Evolutionary conservation across 805 yeast species (phyloP), one percentile per base, ranked within the genome.

Genomic region (Nakazawaea ishiwadae): DNA sequence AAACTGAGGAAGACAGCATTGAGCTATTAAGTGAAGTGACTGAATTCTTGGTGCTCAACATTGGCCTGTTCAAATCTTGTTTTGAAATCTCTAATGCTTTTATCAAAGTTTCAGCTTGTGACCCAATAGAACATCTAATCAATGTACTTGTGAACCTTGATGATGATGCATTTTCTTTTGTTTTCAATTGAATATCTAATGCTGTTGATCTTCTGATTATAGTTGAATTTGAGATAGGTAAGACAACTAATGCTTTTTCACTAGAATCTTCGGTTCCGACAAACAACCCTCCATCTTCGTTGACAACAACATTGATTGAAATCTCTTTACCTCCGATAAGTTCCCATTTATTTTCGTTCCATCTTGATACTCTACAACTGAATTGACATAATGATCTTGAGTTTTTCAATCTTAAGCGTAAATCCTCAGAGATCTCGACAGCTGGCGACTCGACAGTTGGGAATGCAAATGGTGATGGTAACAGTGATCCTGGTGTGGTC

Each of bases 291-390:
- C 35, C 30, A 23, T 34, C 29, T 16, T 35, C 42, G n/a, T 31
- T 26, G 29, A 44, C 15, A 18, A 38, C 17, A 12, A 47, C 44
- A 6, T 26, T 26, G 18, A 35, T 11, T 5, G 29, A 8, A 16
- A 41, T 20, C 24, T 44, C 31, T 17, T 37, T 44, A 4, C 51
- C 38, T 18, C 47, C 49, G 10, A 55, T 31, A 18, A 55, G 43
- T 12, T 45, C 48, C 67, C 68, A 62, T n/a, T 42, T 41, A n/a
- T 46, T 35, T 10, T 33, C 33, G 10, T 14, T 29, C 65, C 66
- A 61, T 31, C 40, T 44, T 5, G 59, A 55, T 24, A 52, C 43
- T 31, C 51, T 50, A 2, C 57, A 54, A 16, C 48, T 44, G 34
- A 55, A 54, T 19, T 51, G 37, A 17, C 45, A 49, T 21, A 49